Percentiles rank a stretch among this genome's conserved stretches.
Evolutionary conservation across 2,329 filamentous ascomycete genomes (phyloP).

Genomic region (Penicillium glabrum): DNA sequence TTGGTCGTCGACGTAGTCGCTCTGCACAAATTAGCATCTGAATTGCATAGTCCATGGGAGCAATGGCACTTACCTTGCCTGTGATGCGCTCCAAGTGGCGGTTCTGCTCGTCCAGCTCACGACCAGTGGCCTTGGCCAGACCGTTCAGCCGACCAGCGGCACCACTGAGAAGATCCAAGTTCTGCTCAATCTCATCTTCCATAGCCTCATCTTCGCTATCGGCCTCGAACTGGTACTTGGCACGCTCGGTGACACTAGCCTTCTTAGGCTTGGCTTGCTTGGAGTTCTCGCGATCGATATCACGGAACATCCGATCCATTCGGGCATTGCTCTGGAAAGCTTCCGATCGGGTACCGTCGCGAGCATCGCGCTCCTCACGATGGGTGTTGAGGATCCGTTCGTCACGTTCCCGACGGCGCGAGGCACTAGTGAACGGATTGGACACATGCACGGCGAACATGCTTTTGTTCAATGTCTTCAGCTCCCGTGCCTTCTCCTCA

Average conservation of each 20-base stretch:
- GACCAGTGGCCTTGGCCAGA: constrained; percentile 70
- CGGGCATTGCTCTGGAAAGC: constrained; percentile 58
- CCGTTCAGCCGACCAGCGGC: constrained; percentile 70
- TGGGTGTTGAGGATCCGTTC: constrained; percentile 68
- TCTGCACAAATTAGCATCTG: constrained; percentile 52
- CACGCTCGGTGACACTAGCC: constrained; percentile 59
- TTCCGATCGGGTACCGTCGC: constrained; percentile 56
- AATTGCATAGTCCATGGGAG: not conserved
- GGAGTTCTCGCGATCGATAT: constrained; percentile 56
- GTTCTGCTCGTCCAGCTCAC: constrained; percentile 76
- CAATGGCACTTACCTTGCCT: constrained; percentile 61
- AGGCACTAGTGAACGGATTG: constrained; percentile 74
- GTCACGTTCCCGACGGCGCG: constrained; percentile 64
- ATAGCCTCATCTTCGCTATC: constrained; percentile 69
- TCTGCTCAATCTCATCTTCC: constrained; percentile 69
- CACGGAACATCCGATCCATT: constrained; percentile 64
- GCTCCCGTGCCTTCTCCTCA: constrained; percentile 75
- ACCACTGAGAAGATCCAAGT: constrained; percentile 60
- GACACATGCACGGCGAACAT: constrained; percentile 85
- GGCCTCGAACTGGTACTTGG: constrained; percentile 78
- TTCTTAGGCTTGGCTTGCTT: constrained; percentile 53
- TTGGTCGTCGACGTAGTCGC: constrained; percentile 77
- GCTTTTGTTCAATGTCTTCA: constrained; percentile 81
- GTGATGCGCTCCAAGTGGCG: constrained; percentile 74
- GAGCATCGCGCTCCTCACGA: constrained; percentile 54